Conservation (phyloP, 2,329 filamentous ascomycete genomes). For the Dothiorella sarmentorum region DNA sequence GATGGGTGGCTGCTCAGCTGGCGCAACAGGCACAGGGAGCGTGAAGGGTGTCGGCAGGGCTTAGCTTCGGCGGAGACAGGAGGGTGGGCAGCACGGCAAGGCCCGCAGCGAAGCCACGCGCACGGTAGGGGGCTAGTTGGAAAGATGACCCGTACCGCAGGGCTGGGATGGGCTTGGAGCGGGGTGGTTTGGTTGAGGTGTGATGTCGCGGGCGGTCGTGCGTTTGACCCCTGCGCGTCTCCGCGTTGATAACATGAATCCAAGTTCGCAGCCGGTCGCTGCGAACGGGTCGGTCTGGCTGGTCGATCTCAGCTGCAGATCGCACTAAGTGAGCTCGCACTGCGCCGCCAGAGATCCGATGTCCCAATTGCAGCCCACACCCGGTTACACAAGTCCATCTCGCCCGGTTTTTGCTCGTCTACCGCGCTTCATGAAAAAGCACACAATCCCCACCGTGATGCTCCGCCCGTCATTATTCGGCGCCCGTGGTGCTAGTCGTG, state of each 20-base stretch:
- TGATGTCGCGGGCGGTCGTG: slow-evolving; percentile 6
- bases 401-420: slow-evolving; percentile 14
- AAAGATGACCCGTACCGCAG: slow-evolving; percentile 16
- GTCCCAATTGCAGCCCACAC: slow-evolving; percentile 4
- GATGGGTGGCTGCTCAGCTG: background rate
- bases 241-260: background rate
- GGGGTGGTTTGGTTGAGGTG: slow-evolving; percentile 11
- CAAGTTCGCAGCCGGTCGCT: background rate
- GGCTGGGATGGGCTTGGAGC: slow-evolving; percentile 8
- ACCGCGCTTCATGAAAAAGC: slow-evolving; percentile 12
- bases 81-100: slow-evolving; percentile 11
- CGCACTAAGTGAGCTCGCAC: background rate
- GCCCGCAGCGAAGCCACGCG: slow-evolving; percentile 16
- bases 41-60: slow-evolving; percentile 9
- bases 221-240: background rate
- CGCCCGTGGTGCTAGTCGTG: background rate
- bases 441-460: background rate
- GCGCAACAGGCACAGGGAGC: background rate
- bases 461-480: slow-evolving; percentile 2
- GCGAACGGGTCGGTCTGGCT: background rate
- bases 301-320: slow-evolving; percentile 10
- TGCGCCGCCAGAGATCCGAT: slow-evolving; percentile 12
- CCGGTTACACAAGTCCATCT: background rate
- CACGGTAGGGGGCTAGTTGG: slow-evolving; percentile 13
- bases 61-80: slow-evolving; percentile 10